Percentiles rank a stretch among this genome's conserved stretches.
Conservation (phyloP, 108 stramenopile genomes). For the Nannochloropsis salina region DNA sequence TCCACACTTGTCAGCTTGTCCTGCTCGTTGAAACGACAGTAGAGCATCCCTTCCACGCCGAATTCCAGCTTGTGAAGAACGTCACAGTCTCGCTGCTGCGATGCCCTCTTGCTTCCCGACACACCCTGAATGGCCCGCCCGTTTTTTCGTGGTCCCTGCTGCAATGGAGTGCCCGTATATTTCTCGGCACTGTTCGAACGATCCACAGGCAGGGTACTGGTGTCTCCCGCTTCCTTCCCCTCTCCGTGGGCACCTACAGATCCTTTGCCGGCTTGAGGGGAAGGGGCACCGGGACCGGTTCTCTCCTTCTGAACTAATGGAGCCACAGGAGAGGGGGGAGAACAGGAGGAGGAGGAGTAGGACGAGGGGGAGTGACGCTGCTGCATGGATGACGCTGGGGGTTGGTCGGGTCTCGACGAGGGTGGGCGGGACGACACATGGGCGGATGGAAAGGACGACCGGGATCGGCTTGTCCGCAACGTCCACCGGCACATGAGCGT, state of each 20-base stretch:
- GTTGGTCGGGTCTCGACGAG: no score
- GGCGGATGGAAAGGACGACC: not conserved
- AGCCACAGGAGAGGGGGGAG: not conserved
- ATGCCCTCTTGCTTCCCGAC: not conserved
- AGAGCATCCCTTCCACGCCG: slow-evolving; percentile 69
- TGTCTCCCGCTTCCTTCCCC: not conserved
- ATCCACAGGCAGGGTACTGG: not conserved
- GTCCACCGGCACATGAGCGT: slow-evolving; percentile 89
- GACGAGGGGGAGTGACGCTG: not conserved
- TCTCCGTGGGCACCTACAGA: not conserved
- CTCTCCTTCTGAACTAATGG: no score
- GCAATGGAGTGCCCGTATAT: not conserved
- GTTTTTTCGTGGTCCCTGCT: not conserved
- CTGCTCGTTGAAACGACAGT: slow-evolving; percentile 75
- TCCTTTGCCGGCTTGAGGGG: not conserved
- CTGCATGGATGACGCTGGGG: not conserved
- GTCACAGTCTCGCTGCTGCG: not conserved
- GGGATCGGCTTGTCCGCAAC: slow-evolving; percentile 66
- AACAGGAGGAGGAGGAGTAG: not conserved
- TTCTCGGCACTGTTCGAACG: not conserved
- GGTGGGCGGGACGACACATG: not conserved
- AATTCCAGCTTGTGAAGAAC: not conserved
- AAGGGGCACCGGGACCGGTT: not conserved
- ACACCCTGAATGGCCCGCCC: not conserved
- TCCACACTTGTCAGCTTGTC: slow-evolving; percentile 79